Evolutionary conservation across 2,329 filamentous ascomycete species (phyloP), one percentile per base, ranked within the genome.

Genomic region (Myriosclerotinia curreyana): DNA sequence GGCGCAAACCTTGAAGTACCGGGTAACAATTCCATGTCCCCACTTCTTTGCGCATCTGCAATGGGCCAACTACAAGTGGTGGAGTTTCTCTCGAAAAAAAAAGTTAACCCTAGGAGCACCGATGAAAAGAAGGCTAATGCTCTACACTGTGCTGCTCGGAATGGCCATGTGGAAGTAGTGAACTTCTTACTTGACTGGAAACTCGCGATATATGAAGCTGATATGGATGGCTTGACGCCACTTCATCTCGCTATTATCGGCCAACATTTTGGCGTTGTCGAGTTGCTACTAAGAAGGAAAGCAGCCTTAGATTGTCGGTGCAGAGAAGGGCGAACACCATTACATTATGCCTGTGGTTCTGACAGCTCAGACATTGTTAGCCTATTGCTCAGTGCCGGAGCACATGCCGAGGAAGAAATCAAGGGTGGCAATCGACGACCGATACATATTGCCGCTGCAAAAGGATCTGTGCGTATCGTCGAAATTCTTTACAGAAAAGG

Each of bases 311-410:
- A 60, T 1, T 34, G 9, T 12, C 38, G 28, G 25, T 64, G 54
- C 12, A 62, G 60, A 51, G 40, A 58, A 31, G 60, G 64, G 2
- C 49, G 60, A 42, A 65, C 54, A n/a, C 66, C 64, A 20, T 31
- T 67, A 3, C 64, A 66, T 54, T 67, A 64, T 60, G 64, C 66
- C 34, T 65, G 64, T 15, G 42, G 51, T 6, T 52, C 42, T 5
- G 40, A 61, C 6, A 62, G 49, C 25, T n/a, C 51, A 5, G 66
- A 66, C 15, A 54, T 66, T 15, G 60, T 67, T 5, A 62, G 60
- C 22, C 40, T 66, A 20, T 36, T 66, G 34, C 48, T 66, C 12
- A 64, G 42, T 25, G 60, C 55, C 28, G 60, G 64, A 14, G 66
- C 64, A 6, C 20, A 61, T 15, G 40, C 44, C 9, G 66, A 64